Base-by-base conservation (phyloP, 805 yeast genomes). In the Zygotorulaspora florentina region DNA sequence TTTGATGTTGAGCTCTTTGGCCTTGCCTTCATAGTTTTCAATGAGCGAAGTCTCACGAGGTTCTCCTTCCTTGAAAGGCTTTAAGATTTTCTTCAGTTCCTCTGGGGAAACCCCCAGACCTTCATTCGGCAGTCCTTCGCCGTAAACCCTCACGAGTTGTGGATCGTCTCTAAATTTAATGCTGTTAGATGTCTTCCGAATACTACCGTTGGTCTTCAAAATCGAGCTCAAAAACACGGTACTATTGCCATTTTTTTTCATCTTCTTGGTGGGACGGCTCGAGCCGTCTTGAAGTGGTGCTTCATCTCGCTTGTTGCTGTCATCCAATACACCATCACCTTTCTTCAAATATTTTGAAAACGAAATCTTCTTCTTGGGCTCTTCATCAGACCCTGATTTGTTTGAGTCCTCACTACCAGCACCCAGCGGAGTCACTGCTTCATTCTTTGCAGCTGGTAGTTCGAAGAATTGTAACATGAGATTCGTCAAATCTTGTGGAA, bases 31-130 rank as follows among this genome's bases (percentile, higher is more conserved):
- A 8, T 44, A 49, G 40, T 51, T 55, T 23, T 52, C 59, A 3
- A 55, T 28, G 13, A 48, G 45, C n/a, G 56, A 38, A 12, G 54
- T 47, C 50, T 65, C 69, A 35, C 61, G 54, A 8, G 69, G 67
- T 47, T 62, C 66, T 28, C 66, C 67, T 39, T 61, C 66, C 40
- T 55, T 61, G 43, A 62, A 61, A 8, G 68, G 67, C 43, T 60
- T 62, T 16, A 65, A 44, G 2, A 64, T 48, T 33, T 61, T 62
- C 36, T 62, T 62, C 42, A 65, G 46, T 29, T 62, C 56, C 6
- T 41, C 44, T 10, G 68, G 64, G 1, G 66, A 55, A 11, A 64
- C 59, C 18, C 46, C 43, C 30, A 62, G 39, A 27, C 69, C 69
- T 1, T 51, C 47, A 28, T 42, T 39, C 6, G 69, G 68, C 13